Evolutionary conservation across 495 filamentous ascomycete genomes (phyloP).

Genomic region (Apodospora peruviana): DNA sequence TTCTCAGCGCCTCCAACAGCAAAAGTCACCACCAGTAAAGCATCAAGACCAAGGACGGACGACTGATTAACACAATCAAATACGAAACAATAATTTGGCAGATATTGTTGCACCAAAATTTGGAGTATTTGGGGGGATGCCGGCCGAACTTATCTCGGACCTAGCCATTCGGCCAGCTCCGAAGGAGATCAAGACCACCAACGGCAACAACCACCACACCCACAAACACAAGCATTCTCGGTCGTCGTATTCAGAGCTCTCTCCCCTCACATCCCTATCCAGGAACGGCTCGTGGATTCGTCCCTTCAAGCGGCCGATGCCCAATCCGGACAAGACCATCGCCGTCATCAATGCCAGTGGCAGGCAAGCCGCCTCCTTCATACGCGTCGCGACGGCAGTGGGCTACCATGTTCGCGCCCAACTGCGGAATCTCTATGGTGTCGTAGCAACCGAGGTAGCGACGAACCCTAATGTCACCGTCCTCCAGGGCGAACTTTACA

Average conservation of each 20-base stretch:
- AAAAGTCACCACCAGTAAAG: too few relatives aligned
- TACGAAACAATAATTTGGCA: too few relatives aligned
- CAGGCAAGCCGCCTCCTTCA: constrained; percentile 87
- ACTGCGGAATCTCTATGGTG: constrained; percentile 71
- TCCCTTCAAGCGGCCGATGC: constrained; percentile 46
- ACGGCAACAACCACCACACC: constrained; percentile 22
- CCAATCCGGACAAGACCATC: constrained; percentile 66
- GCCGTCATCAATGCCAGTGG: constrained; percentile 90
- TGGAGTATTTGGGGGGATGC: constrained; percentile 15
- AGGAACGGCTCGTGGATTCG: constrained; percentile 46
- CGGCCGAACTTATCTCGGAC: constrained; percentile 33
- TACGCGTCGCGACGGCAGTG: constrained; percentile 84
- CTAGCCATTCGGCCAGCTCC: constrained; percentile 36
- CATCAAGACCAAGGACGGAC: too few relatives aligned
- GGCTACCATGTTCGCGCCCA: constrained; percentile 89
- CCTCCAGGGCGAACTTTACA: constrained; percentile 74
- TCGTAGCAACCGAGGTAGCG: constrained; percentile 77
- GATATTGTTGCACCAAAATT: too few relatives aligned
- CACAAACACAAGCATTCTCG: constrained; percentile 46
- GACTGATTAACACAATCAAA: too few relatives aligned
- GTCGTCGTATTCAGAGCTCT: constrained; percentile 46
- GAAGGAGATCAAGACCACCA: constrained; percentile 27
- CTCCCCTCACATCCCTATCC: constrained; percentile 34
- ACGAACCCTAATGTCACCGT: constrained; percentile 78
- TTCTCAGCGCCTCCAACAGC: too few relatives aligned